A percentile compares a stretch with the other conserved stretches of the same genome.
These are phyloP conservation scores for Claviceps africana DNA, from an alignment of 2,329 filamentous ascomycete genomes.

Conservation along the genomic window DNA sequence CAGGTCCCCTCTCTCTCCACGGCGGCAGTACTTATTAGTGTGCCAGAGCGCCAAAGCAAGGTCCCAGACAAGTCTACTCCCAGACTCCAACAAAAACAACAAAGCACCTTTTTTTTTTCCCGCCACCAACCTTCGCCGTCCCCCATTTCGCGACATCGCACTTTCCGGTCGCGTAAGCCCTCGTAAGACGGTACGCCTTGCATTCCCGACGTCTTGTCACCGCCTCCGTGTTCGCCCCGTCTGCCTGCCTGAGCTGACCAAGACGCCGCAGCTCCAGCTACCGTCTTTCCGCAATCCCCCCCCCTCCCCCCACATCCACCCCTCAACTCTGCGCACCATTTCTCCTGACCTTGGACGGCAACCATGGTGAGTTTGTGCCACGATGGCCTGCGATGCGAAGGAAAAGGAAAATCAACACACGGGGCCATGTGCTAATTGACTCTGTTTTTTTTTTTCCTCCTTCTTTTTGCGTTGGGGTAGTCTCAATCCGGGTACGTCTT, in stretches of 20 bases:
- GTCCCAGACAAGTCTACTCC: not conserved
- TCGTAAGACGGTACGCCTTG: not conserved
- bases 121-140: not conserved
- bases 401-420: not conserved
- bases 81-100: slow-evolving; percentile 6
- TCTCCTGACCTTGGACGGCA: slow-evolving; percentile 20
- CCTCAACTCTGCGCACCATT: slow-evolving; percentile 11
- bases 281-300: slow-evolving; percentile 3
- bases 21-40: slow-evolving; percentile 4
- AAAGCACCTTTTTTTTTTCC: slow-evolving; percentile 4
- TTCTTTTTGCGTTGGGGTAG: slow-evolving; percentile 25
- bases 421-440: not conserved
- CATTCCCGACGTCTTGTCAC: not conserved
- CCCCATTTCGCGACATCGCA: slow-evolving; percentile 1
- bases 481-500: slow-evolving; percentile 54
- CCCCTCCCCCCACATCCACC: slow-evolving; percentile 13
- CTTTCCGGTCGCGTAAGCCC: not conserved
- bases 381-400: not conserved
- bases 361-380: slow-evolving; percentile 23
- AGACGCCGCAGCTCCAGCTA: not conserved
- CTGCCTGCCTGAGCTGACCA: not conserved
- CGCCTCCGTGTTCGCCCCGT: not conserved
- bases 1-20: slow-evolving; percentile 8
- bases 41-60: slow-evolving; percentile 1
- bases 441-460: slow-evolving; percentile 1